Evolutionary conservation across 225 moss, liverwort and hornwort genomes (phyloP).

Genomic region (Polytrichum commune): DNA sequence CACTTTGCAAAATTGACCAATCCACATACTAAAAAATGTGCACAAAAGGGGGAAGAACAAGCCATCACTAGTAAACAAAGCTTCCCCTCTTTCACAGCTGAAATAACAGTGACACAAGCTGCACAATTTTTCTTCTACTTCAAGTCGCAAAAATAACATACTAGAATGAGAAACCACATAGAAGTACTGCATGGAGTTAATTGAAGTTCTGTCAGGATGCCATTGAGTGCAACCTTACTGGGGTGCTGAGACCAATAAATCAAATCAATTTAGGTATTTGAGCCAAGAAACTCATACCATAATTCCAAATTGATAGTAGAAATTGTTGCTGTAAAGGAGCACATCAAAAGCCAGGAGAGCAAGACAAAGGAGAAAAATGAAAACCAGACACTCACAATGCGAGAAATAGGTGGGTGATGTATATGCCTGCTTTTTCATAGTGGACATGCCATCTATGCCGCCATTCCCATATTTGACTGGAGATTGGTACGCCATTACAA

Average conservation of each 20-base stretch:
- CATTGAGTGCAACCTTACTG: not conserved
- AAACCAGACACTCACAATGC: not conserved
- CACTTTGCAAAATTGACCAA: not conserved
- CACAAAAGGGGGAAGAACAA: no score
- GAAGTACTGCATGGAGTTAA: not conserved
- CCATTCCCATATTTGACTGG: slow-evolving; percentile 52
- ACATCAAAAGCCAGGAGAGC: not conserved
- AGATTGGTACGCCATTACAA: slow-evolving; percentile 30
- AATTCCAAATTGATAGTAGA: no score
- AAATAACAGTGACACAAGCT: not conserved
- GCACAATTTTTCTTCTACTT: not conserved
- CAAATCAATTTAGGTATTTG: no score
- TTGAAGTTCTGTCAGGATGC: not conserved
- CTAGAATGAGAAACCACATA: not conserved
- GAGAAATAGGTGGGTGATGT: not conserved
- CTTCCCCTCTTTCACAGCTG: not conserved
- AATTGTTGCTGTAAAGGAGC: not conserved
- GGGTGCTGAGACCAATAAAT: no score
- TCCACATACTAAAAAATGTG: not conserved
- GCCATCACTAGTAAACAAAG: not conserved
- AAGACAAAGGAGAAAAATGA: not conserved
- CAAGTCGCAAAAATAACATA: not conserved
- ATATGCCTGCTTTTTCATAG: slow-evolving; percentile 50
- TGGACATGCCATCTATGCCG: slow-evolving; percentile 49
- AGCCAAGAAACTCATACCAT: no score